Conservation (phyloP, 305 asterid species). For the Lippia alba region DNA sequence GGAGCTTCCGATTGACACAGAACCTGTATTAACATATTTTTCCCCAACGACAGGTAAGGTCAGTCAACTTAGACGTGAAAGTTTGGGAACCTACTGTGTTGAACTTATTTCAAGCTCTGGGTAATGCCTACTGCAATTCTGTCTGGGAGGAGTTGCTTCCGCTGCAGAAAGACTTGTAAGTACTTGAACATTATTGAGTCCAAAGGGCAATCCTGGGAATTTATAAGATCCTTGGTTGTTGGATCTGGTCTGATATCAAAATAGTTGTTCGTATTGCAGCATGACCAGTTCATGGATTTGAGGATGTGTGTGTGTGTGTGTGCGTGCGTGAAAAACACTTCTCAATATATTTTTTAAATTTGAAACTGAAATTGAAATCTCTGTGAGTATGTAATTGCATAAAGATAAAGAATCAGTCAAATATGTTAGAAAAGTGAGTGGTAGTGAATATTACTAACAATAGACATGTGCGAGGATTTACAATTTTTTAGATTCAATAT, state of each 20-base stretch:
- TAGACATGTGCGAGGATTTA: neutral
- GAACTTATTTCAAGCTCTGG: constrained; percentile 81
- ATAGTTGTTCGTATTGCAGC: neutral
- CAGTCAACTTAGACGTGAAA: constrained; percentile 86
- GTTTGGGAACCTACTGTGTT: constrained; percentile 93
- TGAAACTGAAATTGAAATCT: neutral
- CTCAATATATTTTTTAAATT: neutral
- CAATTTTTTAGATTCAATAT: no score
- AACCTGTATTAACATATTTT: constrained; percentile 17
- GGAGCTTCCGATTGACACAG: constrained; percentile 6
- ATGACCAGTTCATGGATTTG: neutral
- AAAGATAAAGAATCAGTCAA: neutral
- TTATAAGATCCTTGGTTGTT: neutral
- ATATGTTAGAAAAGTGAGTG: constrained; percentile 9
- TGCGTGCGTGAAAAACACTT: neutral
- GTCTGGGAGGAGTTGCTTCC: constrained; percentile 91
- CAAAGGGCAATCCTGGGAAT: neutral
- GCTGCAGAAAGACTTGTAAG: constrained; percentile 63
- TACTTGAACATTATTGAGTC: constrained; percentile 33
- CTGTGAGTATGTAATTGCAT: neutral
- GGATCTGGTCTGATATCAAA: neutral
- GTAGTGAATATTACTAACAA: neutral
- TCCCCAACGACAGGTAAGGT: constrained; percentile 72
- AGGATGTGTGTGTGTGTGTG: neutral
- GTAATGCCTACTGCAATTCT: constrained; percentile 85